Percentiles rank a stretch among this genome's conserved stretches.
phyloP scores from a whole-genome alignment of 2,329 filamentous ascomycete genomes.

The Penicillium sclerotiorum region DNA sequence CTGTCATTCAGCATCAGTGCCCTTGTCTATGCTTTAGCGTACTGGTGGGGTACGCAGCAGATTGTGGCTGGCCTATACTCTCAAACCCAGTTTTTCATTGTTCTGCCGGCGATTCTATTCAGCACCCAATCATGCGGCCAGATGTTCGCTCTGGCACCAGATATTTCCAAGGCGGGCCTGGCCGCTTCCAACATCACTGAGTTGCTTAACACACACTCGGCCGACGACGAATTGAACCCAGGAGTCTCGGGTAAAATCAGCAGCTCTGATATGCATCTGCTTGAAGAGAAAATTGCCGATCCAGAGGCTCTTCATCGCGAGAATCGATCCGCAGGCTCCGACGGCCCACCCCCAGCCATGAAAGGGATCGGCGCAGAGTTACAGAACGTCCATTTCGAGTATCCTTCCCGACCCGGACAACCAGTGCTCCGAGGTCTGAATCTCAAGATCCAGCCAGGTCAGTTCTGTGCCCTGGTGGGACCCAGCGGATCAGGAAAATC shows the following conservation, averaged over 20 bases:
- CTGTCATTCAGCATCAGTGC: conserved; percentile 2
- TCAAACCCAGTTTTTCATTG: conserved; percentile 71
- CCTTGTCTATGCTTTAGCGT: conserved; percentile 2
- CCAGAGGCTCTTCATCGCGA: conserved; percentile 25
- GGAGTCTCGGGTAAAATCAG: neutral
- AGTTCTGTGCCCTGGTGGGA: conserved; percentile 67
- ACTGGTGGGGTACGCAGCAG: conserved; percentile 4
- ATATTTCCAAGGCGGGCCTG: conserved; percentile 66
- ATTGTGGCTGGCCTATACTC: conserved; percentile 60
- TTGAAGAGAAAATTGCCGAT: conserved; percentile 30
- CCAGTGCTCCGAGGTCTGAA: conserved; percentile 60
- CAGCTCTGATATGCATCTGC: conserved; percentile 5
- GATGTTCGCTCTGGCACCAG: conserved; percentile 73
- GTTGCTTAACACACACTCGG: conserved; percentile 38
- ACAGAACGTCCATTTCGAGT: conserved; percentile 64
- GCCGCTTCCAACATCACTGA: conserved; percentile 60
- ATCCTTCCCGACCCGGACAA: conserved; percentile 63
- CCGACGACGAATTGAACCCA: conserved; percentile 24
- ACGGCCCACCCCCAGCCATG: conserved; percentile 13
- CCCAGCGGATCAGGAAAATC: conserved; percentile 69
- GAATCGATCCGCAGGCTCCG: neutral
- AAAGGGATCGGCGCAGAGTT: conserved; percentile 57
- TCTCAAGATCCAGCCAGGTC: conserved; percentile 59
- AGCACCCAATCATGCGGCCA: conserved; percentile 73
- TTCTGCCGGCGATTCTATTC: conserved; percentile 70